A percentile compares a stretch with the other conserved stretches of the same genome.
These are phyloP conservation scores for Podospora pseudocomata DNA, from an alignment of 495 filamentous ascomycete genomes.

Conservation along the genomic window DNA sequence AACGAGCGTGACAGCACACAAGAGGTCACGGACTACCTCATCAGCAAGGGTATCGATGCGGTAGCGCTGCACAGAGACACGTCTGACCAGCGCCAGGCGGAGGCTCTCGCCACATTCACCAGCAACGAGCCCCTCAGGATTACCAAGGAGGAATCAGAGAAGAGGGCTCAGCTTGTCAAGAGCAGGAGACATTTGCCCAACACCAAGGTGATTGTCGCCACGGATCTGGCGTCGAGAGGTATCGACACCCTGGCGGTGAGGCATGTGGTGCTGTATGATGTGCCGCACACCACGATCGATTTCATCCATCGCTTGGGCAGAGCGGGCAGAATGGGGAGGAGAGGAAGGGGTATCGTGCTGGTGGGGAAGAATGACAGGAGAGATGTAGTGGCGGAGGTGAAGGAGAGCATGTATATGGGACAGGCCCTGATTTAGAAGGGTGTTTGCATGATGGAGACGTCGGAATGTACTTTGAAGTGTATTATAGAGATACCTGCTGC, in stretches of 20 bases:
- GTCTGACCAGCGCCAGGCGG: slow-evolving; percentile 63
- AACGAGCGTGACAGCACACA: slow-evolving; percentile 89
- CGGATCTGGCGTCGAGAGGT: slow-evolving; percentile 85
- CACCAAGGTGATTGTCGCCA: slow-evolving; percentile 88
- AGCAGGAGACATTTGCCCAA: slow-evolving; percentile 47
- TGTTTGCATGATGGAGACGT: not conserved
- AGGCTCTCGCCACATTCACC: slow-evolving; percentile 78
- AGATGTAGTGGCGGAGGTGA: slow-evolving; percentile 88
- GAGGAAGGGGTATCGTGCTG: slow-evolving; percentile 84
- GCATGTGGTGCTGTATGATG: slow-evolving; percentile 89
- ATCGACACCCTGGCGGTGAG: slow-evolving; percentile 92
- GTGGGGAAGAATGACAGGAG: slow-evolving; percentile 85
- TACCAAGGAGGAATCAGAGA: slow-evolving; percentile 15
- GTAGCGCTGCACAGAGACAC: slow-evolving; percentile 78
- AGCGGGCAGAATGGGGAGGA: slow-evolving; percentile 85
- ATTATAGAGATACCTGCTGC: not conserved
- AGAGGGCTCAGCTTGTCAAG: slow-evolving; percentile 16
- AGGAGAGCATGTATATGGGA: slow-evolving; percentile 90
- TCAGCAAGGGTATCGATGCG: slow-evolving; percentile 82
- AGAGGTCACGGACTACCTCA: slow-evolving; percentile 75
- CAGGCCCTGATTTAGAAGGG: slow-evolving; percentile 68
- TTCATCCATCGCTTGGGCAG: slow-evolving; percentile 94
- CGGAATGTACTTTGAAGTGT: not conserved
- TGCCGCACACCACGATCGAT: slow-evolving; percentile 92
- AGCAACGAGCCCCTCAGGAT: slow-evolving; percentile 43